Evolutionary conservation across 2,329 filamentous ascomycete species (phyloP).

Genomic region (Fusarium compactum): DNA sequence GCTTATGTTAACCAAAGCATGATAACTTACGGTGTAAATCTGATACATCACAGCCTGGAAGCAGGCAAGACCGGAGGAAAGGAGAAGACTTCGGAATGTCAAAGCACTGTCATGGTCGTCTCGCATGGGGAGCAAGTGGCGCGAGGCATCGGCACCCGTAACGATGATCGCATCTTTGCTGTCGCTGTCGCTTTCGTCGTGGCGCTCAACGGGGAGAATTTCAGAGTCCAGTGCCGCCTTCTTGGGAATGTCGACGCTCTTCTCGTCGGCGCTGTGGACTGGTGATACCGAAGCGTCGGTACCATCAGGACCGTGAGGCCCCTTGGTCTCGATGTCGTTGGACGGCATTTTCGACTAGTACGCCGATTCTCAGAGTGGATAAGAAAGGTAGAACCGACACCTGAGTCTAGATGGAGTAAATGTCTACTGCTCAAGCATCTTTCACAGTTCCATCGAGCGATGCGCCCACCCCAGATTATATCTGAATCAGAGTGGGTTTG

Average conservation of each 20-base stretch:
- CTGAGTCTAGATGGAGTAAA: too few species aligned
- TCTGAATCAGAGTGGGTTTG: neutral
- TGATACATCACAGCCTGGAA: slow-evolving; percentile 68
- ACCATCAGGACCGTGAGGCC: slow-evolving; percentile 12
- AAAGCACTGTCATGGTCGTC: slow-evolving; percentile 65
- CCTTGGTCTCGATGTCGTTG: slow-evolving; percentile 11
- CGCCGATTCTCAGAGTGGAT: neutral
- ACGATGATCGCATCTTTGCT: slow-evolving; percentile 61
- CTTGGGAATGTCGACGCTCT: slow-evolving; percentile 10
- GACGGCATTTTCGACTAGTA: slow-evolving; percentile 8
- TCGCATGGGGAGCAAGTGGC: slow-evolving; percentile 62
- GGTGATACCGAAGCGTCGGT: slow-evolving; percentile 35
- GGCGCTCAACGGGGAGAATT: neutral
- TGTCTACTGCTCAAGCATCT: neutral
- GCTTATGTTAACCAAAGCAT: neutral
- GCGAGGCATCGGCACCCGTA: slow-evolving; percentile 64
- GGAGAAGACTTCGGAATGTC: slow-evolving; percentile 65
- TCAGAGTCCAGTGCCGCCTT: slow-evolving; percentile 1
- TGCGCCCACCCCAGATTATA: slow-evolving; percentile 2
- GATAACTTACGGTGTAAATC: slow-evolving; percentile 62
- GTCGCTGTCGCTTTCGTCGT: slow-evolving; percentile 52
- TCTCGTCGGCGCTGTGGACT: slow-evolving; percentile 34
- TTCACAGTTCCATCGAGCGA: neutral
- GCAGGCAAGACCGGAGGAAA: slow-evolving; percentile 62
- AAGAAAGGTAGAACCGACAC: neutral